Percentiles rank a stretch among this genome's conserved stretches.
phyloP scores from a whole-genome alignment of 2,329 filamentous ascomycete genomes.

The Diaporthe sp. region DNA sequence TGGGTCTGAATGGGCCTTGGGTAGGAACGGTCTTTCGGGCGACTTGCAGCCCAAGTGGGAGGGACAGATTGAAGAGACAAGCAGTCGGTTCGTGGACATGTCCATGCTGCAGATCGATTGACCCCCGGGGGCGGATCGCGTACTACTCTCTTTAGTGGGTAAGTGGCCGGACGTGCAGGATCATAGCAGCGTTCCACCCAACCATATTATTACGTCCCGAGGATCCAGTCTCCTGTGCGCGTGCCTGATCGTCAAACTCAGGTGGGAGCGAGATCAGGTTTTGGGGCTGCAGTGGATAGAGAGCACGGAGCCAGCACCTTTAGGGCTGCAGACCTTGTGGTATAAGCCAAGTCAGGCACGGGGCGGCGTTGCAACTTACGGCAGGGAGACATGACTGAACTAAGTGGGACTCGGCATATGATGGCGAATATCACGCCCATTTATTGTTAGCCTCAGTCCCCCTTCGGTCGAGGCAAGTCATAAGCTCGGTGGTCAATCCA shows the following conservation, averaged over 20 bases:
- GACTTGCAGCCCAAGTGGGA: slow-evolving; percentile 15
- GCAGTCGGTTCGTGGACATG: slow-evolving; percentile 6
- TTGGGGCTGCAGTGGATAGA: slow-evolving; percentile 13
- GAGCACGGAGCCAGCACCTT: slow-evolving; percentile 11
- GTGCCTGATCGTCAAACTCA: slow-evolving; percentile 23
- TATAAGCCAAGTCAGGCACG: slow-evolving; percentile 25
- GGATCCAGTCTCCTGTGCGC: slow-evolving; percentile 21
- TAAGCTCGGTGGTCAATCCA: slow-evolving; percentile 12
- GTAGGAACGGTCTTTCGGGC: slow-evolving; percentile 13
- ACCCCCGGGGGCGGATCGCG: slow-evolving; percentile 11
- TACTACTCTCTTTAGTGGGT: slow-evolving; percentile 12
- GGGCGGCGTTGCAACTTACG: slow-evolving; percentile 28
- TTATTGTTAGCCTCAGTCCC: slow-evolving; percentile 23
- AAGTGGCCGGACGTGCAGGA: slow-evolving; percentile 2
- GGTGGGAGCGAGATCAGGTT: slow-evolving; percentile 30
- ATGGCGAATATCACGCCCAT: slow-evolving; percentile 16
- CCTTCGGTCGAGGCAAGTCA: not conserved
- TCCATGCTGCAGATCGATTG: slow-evolving; percentile 23
- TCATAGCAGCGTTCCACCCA: slow-evolving; percentile 1
- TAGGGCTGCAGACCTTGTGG: slow-evolving; percentile 28
- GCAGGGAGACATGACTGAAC: slow-evolving; percentile 12
- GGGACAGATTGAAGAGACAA: not conserved
- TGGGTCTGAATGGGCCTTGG: slow-evolving; percentile 25
- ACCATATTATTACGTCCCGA: not conserved
- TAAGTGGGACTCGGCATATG: slow-evolving; percentile 21